phyloP scores from a whole-genome alignment of 192 early-diverging fungal species.

The Cetraspora pellucida region DNA sequence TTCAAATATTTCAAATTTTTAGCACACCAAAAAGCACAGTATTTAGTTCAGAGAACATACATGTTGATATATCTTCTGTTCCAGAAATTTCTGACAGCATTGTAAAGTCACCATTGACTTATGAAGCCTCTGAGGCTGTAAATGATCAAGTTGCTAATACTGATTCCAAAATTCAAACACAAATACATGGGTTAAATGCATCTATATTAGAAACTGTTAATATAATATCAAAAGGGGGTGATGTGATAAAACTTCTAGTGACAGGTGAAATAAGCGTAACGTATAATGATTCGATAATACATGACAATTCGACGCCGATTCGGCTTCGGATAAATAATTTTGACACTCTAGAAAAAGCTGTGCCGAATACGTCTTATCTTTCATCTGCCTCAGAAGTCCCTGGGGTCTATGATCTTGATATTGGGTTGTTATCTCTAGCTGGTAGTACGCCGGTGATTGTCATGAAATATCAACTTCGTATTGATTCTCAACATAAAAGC shows the following conservation, averaged over 20 bases:
- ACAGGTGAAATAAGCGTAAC: conserved; percentile 53
- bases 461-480: conserved; percentile 48
- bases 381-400: conserved; percentile 28
- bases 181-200: conserved; percentile 34
- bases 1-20: neutral
- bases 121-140: neutral
- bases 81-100: neutral
- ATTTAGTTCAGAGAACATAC: neutral
- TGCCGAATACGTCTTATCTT: conserved; percentile 45
- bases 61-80: neutral
- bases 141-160: neutral
- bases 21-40: neutral
- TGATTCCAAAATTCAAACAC: conserved; percentile 19
- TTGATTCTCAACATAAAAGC: conserved; percentile 31
- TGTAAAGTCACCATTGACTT: neutral
- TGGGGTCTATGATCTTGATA: conserved; percentile 46
- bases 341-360: conserved; percentile 41
- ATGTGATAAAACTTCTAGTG: conserved; percentile 46
- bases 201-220: conserved; percentile 53
- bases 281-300: conserved; percentile 34
- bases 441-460: conserved; percentile 32
- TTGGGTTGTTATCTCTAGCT: conserved; percentile 39
- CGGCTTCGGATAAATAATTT: conserved; percentile 29
- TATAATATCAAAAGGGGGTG: conserved; percentile 45
- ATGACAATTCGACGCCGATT: neutral